phyloP scores from a whole-genome alignment of 441 rosid genomes.

The Pelargonium australe region DNA sequence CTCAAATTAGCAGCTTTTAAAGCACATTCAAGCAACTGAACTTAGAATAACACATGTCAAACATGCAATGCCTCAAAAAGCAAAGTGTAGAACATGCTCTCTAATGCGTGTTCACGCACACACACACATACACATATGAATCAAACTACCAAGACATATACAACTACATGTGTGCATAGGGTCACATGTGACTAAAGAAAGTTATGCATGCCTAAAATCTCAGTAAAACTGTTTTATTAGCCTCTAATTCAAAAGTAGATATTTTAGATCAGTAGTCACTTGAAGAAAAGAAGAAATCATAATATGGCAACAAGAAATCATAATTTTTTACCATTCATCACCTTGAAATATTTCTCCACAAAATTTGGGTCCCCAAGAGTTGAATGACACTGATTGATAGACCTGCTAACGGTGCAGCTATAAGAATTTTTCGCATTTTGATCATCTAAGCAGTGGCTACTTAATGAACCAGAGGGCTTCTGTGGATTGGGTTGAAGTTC shows the following conservation, averaged over 20 bases:
- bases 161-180: too few species aligned
- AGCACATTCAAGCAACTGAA: background rate
- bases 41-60: background rate
- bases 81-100: background rate
- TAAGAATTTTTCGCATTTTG: slow-evolving; percentile 26
- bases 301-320: background rate
- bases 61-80: background rate
- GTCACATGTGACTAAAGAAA: background rate
- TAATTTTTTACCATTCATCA: slow-evolving; percentile 21
- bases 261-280: background rate
- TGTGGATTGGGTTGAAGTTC: slow-evolving; percentile 27
- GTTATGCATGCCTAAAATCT: background rate
- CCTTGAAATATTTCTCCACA: slow-evolving; percentile 93
- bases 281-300: background rate
- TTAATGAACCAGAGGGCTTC: slow-evolving; percentile 31
- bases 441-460: slow-evolving; percentile 27
- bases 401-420: slow-evolving; percentile 28
- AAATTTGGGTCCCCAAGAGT: slow-evolving; percentile 79
- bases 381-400: slow-evolving; percentile 50
- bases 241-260: too few species aligned
- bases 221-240: background rate
- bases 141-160: too few species aligned
- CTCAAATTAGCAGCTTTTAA: background rate
- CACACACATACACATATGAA: too few species aligned
- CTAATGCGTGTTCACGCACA: background rate